These are phyloP conservation scores for Haplosporangium sp. DNA, from an alignment of 371 early-diverging fungal species.

Conservation along the genomic window DNA sequence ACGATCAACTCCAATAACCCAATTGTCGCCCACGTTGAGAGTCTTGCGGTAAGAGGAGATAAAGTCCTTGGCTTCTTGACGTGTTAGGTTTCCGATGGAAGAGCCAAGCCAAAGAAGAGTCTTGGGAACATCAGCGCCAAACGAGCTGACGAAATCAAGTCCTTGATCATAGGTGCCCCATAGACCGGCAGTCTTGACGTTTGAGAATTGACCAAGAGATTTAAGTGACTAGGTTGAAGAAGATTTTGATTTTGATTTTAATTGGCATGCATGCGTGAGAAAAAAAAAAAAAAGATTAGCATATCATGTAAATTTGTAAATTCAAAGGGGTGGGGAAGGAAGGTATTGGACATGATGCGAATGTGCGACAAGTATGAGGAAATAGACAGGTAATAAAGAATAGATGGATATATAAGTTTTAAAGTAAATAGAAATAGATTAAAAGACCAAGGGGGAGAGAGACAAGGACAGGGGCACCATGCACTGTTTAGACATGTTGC, in stretches of 20 bases:
- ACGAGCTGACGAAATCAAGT: slow-evolving; percentile 69
- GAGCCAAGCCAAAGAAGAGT: slow-evolving; percentile 90
- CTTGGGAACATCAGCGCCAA: slow-evolving; percentile 65
- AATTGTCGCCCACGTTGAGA: slow-evolving; percentile 79
- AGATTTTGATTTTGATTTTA: not conserved
- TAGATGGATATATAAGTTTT: not conserved
- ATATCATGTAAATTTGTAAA: too few relatives aligned
- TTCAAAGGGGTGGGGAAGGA: too few relatives aligned
- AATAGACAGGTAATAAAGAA: not conserved
- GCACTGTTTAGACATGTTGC: not conserved
- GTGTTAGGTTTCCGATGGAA: slow-evolving; percentile 84
- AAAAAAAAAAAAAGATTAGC: not conserved
- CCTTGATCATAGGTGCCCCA: slow-evolving; percentile 92
- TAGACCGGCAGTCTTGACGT: slow-evolving; percentile 82
- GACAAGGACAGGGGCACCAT: not conserved
- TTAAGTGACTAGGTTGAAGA: slow-evolving; percentile 56
- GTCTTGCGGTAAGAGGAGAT: slow-evolving; percentile 65
- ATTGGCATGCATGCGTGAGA: not conserved
- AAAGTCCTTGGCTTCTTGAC: slow-evolving; percentile 70
- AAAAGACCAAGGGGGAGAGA: not conserved
- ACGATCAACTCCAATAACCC: slow-evolving; percentile 87
- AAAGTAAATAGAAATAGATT: not conserved
- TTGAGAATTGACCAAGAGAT: slow-evolving; percentile 61
- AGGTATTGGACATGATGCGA: not conserved
- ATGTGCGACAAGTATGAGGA: not conserved